These are phyloP conservation scores for Withania somnifera DNA, from an alignment of 305 asterid species.

Conservation along the genomic window DNA sequence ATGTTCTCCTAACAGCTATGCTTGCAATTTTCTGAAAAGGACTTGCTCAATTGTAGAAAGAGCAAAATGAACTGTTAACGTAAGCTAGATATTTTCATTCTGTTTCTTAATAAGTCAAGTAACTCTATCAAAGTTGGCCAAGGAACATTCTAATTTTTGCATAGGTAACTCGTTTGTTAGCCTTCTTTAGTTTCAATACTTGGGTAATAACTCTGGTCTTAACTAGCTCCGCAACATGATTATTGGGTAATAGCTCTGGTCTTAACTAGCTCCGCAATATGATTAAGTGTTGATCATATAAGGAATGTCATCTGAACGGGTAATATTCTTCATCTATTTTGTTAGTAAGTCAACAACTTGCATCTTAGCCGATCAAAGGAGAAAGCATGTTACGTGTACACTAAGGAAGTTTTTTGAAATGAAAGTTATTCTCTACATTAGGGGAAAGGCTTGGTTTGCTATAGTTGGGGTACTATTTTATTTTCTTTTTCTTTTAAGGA, in stretches of 20 bases:
- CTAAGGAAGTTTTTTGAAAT: background rate
- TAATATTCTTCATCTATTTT: background rate
- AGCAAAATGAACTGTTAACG: background rate
- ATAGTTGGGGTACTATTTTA: background rate
- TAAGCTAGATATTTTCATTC: background rate
- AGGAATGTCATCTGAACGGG: background rate
- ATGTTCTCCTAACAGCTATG: background rate
- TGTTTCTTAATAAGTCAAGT: background rate
- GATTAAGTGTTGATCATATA: background rate
- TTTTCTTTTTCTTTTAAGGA: background rate
- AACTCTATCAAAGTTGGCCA: background rate
- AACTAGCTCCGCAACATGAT: background rate
- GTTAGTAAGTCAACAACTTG: background rate
- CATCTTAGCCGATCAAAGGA: background rate
- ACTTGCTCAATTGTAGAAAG: background rate
- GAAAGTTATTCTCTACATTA: background rate
- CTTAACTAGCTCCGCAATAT: background rate
- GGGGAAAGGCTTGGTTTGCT: background rate
- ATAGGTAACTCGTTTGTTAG: background rate
- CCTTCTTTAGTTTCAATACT: background rate
- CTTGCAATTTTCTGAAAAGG: background rate
- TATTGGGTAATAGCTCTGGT: background rate
- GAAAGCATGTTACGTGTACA: background rate
- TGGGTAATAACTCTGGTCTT: background rate
- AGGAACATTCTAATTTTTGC: background rate